A percentile compares a stretch with the other conserved stretches of the same genome.
Evolutionary conservation across 2,329 filamentous ascomycete genomes (phyloP).

Genomic region (Cercospora beticola): DNA sequence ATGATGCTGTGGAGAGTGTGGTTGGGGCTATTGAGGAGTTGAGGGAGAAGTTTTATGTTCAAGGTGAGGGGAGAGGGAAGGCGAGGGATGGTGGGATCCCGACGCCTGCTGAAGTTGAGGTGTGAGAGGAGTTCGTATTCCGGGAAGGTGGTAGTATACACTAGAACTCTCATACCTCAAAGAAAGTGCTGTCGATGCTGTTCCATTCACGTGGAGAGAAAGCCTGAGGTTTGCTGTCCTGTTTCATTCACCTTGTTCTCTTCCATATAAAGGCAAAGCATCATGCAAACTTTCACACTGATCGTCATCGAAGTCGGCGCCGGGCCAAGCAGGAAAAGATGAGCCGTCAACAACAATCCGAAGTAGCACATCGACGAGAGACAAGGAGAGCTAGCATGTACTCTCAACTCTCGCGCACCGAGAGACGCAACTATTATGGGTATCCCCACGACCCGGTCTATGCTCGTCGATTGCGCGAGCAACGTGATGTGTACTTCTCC

Average conservation of each 20-base stretch:
- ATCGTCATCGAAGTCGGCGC: not conserved
- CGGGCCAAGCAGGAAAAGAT: not conserved
- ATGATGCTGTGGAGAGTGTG: slow-evolving; percentile 25
- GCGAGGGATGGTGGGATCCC: not conserved
- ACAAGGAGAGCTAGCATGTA: not conserved
- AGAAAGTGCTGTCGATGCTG: not conserved
- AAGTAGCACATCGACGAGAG: not conserved
- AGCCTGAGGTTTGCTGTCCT: not conserved
- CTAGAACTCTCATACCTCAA: not conserved
- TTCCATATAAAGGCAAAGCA: not conserved
- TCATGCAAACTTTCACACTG: not conserved
- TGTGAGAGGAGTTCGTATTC: not conserved
- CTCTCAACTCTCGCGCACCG: not conserved
- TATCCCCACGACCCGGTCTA: not conserved
- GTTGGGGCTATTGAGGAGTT: slow-evolving; percentile 17
- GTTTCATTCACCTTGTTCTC: not conserved
- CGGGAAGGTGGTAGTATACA: not conserved
- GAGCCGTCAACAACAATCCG: not conserved
- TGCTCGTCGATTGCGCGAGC: not conserved
- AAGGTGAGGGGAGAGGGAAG: not conserved
- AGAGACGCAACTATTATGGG: not conserved
- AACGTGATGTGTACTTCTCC: not conserved
- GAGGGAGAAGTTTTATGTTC: not conserved
- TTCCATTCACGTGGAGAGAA: not conserved
- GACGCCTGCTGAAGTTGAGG: not conserved